These are phyloP conservation scores for Curvularia sp. DNA, from an alignment of 2,329 filamentous ascomycete species.

Conservation along the genomic window DNA sequence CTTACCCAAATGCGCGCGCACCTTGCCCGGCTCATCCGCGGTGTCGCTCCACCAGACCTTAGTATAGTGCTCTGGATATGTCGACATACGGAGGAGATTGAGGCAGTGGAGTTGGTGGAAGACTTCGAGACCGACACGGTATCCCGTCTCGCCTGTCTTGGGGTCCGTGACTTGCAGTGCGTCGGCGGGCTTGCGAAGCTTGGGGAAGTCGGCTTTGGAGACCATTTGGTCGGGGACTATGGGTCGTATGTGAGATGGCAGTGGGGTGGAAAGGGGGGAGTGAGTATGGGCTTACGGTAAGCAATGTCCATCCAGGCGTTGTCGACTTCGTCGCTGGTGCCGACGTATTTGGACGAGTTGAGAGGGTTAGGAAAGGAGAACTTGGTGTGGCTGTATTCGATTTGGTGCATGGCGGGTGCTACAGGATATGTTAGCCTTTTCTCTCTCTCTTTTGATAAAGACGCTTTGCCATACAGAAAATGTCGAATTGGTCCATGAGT, in stretches of 20 bases:
- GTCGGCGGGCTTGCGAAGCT: conserved; percentile 59
- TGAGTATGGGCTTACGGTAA: conserved; percentile 44
- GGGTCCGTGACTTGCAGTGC: conserved; percentile 65
- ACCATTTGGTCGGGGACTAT: conserved; percentile 68
- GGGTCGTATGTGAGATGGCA: conserved; percentile 5
- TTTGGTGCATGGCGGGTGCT: conserved; percentile 42
- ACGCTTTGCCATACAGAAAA: conserved; percentile 32
- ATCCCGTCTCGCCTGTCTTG: conserved; percentile 63
- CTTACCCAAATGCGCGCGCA: conserved; percentile 38
- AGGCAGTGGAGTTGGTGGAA: conserved; percentile 59
- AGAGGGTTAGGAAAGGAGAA: conserved; percentile 40
- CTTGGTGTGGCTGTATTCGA: conserved; percentile 37
- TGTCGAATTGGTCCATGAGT: conserved; percentile 42
- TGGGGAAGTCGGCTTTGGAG: conserved; percentile 60
- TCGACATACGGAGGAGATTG: conserved; percentile 46
- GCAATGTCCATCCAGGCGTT: conserved; percentile 64
- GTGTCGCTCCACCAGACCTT: conserved; percentile 38
- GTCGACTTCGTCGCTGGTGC: conserved; percentile 64
- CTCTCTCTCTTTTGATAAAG: neutral
- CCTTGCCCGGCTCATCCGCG: conserved; percentile 39
- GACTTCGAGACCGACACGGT: conserved; percentile 65
- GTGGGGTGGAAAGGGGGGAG: neutral
- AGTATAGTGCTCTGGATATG: conserved; percentile 44
- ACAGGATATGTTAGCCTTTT: neutral
- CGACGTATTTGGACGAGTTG: conserved; percentile 57